Evolutionary conservation across 2,329 filamentous ascomycete species (phyloP).

Genomic region (Talaromyces sp.): DNA sequence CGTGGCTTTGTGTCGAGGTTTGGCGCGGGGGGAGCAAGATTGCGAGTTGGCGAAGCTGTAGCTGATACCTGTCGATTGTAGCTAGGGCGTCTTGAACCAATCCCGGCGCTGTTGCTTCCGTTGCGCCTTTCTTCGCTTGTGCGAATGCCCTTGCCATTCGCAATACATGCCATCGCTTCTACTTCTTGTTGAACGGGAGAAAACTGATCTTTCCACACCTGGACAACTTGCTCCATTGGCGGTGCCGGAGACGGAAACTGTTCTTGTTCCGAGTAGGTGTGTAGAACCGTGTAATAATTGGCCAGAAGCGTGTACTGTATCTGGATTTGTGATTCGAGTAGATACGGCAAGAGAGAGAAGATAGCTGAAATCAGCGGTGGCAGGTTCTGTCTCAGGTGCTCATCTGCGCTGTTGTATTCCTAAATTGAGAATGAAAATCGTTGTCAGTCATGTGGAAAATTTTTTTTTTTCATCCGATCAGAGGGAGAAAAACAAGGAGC

Average conservation of each 20-base stretch:
- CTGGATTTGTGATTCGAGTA: constrained; percentile 64
- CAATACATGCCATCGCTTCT: constrained; percentile 60
- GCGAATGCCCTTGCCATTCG: constrained; percentile 61
- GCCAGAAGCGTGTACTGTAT: constrained; percentile 73
- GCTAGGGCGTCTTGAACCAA: constrained; percentile 31
- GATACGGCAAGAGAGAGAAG: constrained; percentile 66
- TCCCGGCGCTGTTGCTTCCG: constrained; percentile 29
- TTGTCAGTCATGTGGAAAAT: background rate
- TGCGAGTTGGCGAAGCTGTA: constrained; percentile 19
- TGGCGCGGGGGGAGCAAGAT: constrained; percentile 22
- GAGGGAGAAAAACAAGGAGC: constrained; percentile 11
- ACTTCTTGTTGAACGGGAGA: constrained; percentile 59
- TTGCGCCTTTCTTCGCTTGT: constrained; percentile 48
- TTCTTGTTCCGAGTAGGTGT: constrained; percentile 65
- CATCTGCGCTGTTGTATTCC: constrained; percentile 70
- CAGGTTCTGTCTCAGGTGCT: constrained; percentile 64
- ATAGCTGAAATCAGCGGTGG: constrained; percentile 65
- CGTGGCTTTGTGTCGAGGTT: constrained; percentile 22
- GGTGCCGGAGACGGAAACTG: constrained; percentile 67
- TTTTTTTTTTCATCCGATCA: background rate
- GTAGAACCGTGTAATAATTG: constrained; percentile 69
- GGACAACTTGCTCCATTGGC: constrained; percentile 64
- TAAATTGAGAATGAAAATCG: constrained; percentile 24
- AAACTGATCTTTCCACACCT: constrained; percentile 59
- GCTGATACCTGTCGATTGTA: constrained; percentile 23